These are phyloP conservation scores for Crithidia brevicula DNA, from an alignment of 208 protist species.

Conservation along the genomic window DNA sequence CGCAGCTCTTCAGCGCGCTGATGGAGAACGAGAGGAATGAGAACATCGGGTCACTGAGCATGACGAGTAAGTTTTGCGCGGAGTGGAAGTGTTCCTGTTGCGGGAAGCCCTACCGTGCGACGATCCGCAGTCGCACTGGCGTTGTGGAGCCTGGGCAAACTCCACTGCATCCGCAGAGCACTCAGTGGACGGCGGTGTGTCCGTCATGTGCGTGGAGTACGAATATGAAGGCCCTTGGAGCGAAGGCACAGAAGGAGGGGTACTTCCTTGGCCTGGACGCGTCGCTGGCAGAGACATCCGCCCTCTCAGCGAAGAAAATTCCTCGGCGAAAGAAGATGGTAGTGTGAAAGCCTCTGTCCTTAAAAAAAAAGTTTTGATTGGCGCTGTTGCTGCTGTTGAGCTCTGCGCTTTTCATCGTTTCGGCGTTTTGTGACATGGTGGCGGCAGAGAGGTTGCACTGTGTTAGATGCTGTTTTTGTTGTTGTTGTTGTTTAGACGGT, in stretches of 20 bases:
- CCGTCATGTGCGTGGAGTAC: constrained; percentile 64
- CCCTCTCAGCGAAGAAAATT: constrained; percentile 19
- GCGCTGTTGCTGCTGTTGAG: not conserved
- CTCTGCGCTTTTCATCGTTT: not conserved
- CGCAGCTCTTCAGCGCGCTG: constrained; percentile 57
- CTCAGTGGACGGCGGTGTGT: constrained; percentile 62
- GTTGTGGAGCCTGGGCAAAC: constrained; percentile 65
- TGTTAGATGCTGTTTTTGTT: too few species aligned
- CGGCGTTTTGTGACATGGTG: too few species aligned
- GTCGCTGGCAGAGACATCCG: constrained; percentile 14
- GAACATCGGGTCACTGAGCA: constrained; percentile 57
- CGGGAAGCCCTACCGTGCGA: constrained; percentile 58
- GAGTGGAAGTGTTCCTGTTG: constrained; percentile 78
- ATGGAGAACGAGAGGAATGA: constrained; percentile 47
- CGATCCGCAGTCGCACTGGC: constrained; percentile 79
- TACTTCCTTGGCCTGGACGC: constrained; percentile 68
- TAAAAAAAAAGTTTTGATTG: not conserved
- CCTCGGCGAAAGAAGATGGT: constrained; percentile 65
- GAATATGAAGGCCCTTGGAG: constrained; percentile 56
- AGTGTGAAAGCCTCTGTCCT: constrained; percentile 15
- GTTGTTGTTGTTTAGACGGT: too few species aligned
- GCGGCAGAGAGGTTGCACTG: too few species aligned
- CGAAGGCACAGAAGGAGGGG: constrained; percentile 40
- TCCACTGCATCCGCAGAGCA: constrained; percentile 57
- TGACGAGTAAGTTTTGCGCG: constrained; percentile 77